Conservation (phyloP, 768 basidiomycete genomes). For the Clavulina sp. region DNA sequence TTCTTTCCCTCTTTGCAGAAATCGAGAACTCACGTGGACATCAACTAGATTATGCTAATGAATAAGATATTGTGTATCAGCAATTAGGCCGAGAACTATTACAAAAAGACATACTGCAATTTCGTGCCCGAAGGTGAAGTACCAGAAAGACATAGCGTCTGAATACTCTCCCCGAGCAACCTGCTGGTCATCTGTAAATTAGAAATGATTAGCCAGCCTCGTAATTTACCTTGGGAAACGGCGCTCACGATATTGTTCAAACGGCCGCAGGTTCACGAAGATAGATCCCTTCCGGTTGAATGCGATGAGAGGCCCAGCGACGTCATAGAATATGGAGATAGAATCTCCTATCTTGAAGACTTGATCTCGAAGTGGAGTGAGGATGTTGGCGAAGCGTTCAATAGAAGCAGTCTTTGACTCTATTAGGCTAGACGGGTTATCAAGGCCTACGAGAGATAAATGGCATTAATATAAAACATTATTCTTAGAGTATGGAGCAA, state of each 20-base stretch:
- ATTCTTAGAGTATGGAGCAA: no score
- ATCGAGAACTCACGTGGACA: slow-evolving; percentile 16
- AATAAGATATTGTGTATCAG: background rate
- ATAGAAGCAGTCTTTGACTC: slow-evolving; percentile 32
- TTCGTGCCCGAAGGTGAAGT: slow-evolving; percentile 82
- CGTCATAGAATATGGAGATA: slow-evolving; percentile 77
- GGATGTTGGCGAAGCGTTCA: slow-evolving; percentile 48
- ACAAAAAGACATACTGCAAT: slow-evolving; percentile 31
- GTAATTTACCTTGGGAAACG: background rate
- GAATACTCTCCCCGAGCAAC: slow-evolving; percentile 34
- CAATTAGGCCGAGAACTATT: background rate
- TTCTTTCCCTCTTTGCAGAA: slow-evolving; percentile 23
- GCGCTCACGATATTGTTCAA: slow-evolving; percentile 46
- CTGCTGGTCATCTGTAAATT: slow-evolving; percentile 45
- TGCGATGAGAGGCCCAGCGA: slow-evolving; percentile 65
- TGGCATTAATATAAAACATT: no score
- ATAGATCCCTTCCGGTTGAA: slow-evolving; percentile 84
- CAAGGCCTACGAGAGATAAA: slow-evolving; percentile 33
- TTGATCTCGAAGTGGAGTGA: slow-evolving; percentile 37
- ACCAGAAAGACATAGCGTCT: slow-evolving; percentile 76
- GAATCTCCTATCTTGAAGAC: slow-evolving; percentile 58
- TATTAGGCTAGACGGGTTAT: slow-evolving; percentile 33
- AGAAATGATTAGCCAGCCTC: background rate
- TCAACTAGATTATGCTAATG: slow-evolving; percentile 59
- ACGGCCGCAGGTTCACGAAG: slow-evolving; percentile 78